phyloP scores from a whole-genome alignment of 164 flowering plant species.

The Akebia trifoliata region DNA sequence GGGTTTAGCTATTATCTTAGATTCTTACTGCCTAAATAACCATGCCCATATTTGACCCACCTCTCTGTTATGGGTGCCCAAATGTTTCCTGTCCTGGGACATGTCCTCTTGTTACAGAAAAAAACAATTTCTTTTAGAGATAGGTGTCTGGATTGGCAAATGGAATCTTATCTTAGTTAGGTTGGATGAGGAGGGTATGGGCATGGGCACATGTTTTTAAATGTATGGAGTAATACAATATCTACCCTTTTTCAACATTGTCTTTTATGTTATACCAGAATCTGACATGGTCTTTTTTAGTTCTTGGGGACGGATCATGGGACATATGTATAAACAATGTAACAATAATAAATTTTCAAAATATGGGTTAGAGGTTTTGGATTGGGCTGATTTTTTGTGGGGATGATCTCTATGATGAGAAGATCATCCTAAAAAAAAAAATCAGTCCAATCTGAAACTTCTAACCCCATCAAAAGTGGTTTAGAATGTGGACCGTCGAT shows the following conservation, averaged over 20 bases:
- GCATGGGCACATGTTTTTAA: constrained; percentile 33
- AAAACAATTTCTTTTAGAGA: constrained; percentile 15
- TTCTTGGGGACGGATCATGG: too few species aligned
- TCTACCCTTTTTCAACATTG: constrained; percentile 15
- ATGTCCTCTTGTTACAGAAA: constrained; percentile 26
- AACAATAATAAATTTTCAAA: too few species aligned
- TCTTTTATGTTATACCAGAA: constrained; percentile 18
- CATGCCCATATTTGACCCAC: constrained; percentile 9
- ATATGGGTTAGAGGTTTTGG: too few species aligned
- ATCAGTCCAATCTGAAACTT: too few species aligned
- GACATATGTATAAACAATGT: too few species aligned
- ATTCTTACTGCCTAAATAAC: neutral
- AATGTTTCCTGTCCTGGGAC: constrained; percentile 36
- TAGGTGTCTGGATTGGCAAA: constrained; percentile 11
- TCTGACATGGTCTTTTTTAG: constrained; percentile 17
- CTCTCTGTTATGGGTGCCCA: constrained; percentile 13
- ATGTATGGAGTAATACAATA: constrained; percentile 19
- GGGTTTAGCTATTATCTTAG: neutral
- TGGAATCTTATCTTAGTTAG: constrained; percentile 48
- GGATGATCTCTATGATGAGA: too few species aligned
- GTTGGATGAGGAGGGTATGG: constrained; percentile 38
- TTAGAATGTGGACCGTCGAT: too few species aligned
- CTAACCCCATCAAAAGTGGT: too few species aligned
- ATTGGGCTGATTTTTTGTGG: too few species aligned
- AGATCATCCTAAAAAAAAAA: too few species aligned